Conservation (phyloP, 805 yeast genomes). For the Ogataea parapolymorpha region DNA sequence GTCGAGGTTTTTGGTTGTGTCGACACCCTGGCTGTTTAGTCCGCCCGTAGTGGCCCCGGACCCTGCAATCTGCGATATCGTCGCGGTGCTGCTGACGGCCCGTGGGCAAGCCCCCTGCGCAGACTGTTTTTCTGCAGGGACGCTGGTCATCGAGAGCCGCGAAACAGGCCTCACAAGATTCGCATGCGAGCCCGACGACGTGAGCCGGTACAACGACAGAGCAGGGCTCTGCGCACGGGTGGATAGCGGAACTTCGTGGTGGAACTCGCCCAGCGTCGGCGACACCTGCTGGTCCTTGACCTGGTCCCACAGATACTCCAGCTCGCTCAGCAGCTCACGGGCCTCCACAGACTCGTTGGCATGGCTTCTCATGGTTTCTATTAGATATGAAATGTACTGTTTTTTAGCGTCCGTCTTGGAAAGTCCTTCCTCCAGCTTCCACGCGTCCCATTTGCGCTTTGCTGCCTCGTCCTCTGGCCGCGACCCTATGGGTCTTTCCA, state of each 20-base stretch:
- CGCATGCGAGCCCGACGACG: slow-evolving; percentile 29
- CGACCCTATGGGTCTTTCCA: slow-evolving; percentile 62
- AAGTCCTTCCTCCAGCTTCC: slow-evolving; percentile 73
- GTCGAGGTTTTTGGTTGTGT: slow-evolving; percentile 32
- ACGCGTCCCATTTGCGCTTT: slow-evolving; percentile 78
- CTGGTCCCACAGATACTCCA: slow-evolving; percentile 74
- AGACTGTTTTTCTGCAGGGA: neutral
- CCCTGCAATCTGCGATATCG: slow-evolving; percentile 1
- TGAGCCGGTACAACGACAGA: slow-evolving; percentile 31
- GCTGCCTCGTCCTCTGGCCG: slow-evolving; percentile 63
- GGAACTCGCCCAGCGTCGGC: slow-evolving; percentile 20
- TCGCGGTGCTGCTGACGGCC: slow-evolving; percentile 20
- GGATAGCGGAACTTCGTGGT: slow-evolving; percentile 8
- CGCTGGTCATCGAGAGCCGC: slow-evolving; percentile 23
- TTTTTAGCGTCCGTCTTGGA: slow-evolving; percentile 70
- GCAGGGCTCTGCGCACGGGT: slow-evolving; percentile 34
- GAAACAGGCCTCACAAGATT: slow-evolving; percentile 30
- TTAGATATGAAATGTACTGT: slow-evolving; percentile 60
- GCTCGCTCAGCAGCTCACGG: slow-evolving; percentile 58
- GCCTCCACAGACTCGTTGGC: slow-evolving; percentile 69
- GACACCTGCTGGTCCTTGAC: slow-evolving; percentile 32
- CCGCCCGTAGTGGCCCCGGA: neutral
- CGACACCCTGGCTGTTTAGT: slow-evolving; percentile 13
- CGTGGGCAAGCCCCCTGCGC: slow-evolving; percentile 8
- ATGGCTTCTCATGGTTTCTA: slow-evolving; percentile 68